Conservation (phyloP, 805 yeast species). For the Suhomyces sp. region DNA sequence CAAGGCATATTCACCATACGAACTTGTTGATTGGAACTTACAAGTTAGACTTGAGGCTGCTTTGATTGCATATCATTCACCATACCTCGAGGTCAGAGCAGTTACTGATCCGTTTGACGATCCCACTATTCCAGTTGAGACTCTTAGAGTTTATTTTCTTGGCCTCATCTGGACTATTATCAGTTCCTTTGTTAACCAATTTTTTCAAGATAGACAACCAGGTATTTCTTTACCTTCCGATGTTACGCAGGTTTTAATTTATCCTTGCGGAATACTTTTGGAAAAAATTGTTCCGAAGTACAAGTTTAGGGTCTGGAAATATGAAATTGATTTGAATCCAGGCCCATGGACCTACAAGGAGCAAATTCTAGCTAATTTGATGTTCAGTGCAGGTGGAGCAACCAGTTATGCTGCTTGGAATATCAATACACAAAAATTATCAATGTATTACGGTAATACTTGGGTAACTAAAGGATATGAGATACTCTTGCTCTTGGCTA, state of each 20-base stretch:
- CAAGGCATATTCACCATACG: not conserved
- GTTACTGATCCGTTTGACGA: slow-evolving; percentile 26
- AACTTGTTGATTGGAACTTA: slow-evolving; percentile 16
- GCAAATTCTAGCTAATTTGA: slow-evolving; percentile 5
- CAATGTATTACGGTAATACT: slow-evolving; percentile 9
- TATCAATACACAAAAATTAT: slow-evolving; percentile 11
- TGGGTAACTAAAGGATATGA: slow-evolving; percentile 19
- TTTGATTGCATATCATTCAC: slow-evolving; percentile 25
- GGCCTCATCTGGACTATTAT: slow-evolving; percentile 19
- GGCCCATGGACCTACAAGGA: slow-evolving; percentile 26
- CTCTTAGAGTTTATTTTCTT: slow-evolving; percentile 30
- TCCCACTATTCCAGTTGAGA: slow-evolving; percentile 33
- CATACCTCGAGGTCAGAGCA: slow-evolving; percentile 33
- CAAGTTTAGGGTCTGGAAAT: slow-evolving; percentile 21
- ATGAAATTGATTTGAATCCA: slow-evolving; percentile 19
- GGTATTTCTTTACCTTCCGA: slow-evolving; percentile 12
- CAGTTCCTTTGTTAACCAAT: slow-evolving; percentile 16
- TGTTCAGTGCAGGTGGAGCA: slow-evolving; percentile 25
- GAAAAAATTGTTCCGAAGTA: slow-evolving; percentile 15
- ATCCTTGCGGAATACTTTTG: slow-evolving; percentile 15
- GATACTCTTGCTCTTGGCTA: slow-evolving; percentile 11
- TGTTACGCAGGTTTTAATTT: slow-evolving; percentile 18
- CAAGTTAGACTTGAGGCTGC: slow-evolving; percentile 20
- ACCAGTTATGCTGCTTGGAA: slow-evolving; percentile 22
- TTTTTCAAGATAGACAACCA: slow-evolving; percentile 17